Evolutionary conservation across 2,329 filamentous ascomycete genomes (phyloP).

Genomic region (Ceratocystis papillata): DNA sequence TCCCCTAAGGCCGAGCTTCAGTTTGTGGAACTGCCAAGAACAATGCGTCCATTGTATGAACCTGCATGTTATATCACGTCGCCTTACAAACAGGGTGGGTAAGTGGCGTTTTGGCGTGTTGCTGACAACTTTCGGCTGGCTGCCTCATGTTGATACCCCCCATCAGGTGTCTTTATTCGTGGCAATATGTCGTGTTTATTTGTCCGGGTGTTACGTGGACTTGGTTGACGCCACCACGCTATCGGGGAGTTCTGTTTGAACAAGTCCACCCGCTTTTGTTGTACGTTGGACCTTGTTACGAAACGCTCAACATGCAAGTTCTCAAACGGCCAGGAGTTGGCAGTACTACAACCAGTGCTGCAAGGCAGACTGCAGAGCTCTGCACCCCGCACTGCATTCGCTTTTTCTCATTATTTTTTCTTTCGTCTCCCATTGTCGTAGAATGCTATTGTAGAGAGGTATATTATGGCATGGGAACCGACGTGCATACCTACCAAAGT

Average conservation of each 20-base stretch:
- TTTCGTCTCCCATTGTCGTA: not conserved
- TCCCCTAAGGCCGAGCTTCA: not conserved
- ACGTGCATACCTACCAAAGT: not conserved
- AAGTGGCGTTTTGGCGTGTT: not conserved
- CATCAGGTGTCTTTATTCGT: conserved; percentile 1
- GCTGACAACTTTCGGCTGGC: not conserved
- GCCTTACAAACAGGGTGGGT: not conserved
- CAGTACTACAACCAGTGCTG: not conserved
- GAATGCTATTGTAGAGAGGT: not conserved
- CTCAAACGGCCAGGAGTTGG: not conserved
- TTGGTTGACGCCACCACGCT: not conserved
- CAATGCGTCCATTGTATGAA: conserved; percentile 11
- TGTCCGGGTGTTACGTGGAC: conserved; percentile 7
- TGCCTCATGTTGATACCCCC: not conserved
- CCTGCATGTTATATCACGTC: not conserved
- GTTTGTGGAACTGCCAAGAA: not conserved
- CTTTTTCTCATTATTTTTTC: not conserved
- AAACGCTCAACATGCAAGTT: not conserved
- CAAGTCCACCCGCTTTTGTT: not conserved
- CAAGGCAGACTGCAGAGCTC: not conserved
- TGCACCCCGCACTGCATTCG: not conserved
- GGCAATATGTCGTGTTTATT: not conserved
- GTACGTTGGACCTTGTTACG: not conserved
- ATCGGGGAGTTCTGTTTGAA: not conserved
- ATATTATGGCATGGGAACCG: not conserved